Conservation (phyloP, 1,284 basidiomycete species). For the Golubevia sp. region DNA sequence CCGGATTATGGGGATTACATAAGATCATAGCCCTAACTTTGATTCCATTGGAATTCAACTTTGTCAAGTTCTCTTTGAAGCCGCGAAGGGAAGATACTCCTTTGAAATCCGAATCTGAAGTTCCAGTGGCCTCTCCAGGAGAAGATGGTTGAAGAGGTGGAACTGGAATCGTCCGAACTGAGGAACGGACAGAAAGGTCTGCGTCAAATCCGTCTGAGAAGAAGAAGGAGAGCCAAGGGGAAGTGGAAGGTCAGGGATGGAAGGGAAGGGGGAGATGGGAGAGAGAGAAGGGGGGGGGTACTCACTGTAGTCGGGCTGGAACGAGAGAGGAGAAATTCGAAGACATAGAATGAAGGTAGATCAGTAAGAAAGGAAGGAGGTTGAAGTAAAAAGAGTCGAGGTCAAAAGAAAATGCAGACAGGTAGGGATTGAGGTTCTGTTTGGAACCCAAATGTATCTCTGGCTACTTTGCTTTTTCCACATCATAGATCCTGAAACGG, state of each 20-base stretch:
- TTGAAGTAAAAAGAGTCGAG: no score
- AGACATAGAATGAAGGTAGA: no score
- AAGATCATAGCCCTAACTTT: slow-evolving; percentile 7
- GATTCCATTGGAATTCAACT: background rate
- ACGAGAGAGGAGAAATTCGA: no score
- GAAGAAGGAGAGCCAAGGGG: background rate
- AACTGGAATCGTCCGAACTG: slow-evolving; percentile 12
- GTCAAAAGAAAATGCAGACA: no score
- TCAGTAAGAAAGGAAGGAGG: no score
- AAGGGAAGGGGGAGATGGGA: background rate
- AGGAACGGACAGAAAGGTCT: slow-evolving; percentile 10
- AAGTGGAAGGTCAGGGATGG: background rate
- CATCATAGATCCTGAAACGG: no score
- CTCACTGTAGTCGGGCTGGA: no score
- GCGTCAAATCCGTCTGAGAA: slow-evolving; percentile 24
- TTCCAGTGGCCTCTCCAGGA: slow-evolving; percentile 2
- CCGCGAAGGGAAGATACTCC: slow-evolving; percentile 12
- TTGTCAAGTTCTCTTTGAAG: slow-evolving; percentile 4
- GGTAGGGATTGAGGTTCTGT: no score
- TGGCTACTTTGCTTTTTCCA: no score
- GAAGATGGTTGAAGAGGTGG: background rate
- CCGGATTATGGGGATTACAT: slow-evolving; percentile 19
- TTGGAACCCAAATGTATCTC: no score
- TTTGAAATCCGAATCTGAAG: slow-evolving; percentile 1
- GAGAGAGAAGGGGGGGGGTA: background rate